Evolutionary conservation across 2,329 filamentous ascomycete species (phyloP), one percentile per base, ranked within the genome.

Genomic region (Teratosphaeria pseudoeucalypti): DNA sequence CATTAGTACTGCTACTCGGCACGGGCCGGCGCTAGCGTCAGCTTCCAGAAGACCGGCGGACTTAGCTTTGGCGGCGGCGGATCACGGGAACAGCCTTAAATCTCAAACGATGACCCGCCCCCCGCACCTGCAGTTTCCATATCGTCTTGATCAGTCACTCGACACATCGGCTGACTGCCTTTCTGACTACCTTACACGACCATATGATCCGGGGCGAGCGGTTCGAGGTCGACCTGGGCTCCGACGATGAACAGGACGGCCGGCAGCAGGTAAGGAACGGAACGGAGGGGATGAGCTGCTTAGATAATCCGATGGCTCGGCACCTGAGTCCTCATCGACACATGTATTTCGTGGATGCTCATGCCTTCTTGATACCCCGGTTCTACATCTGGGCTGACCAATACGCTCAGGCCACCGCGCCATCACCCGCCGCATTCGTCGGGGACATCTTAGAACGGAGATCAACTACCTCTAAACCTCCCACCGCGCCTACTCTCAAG

Each of bases 401-500:
- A 10, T 1, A 1, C 2, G 1, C 43, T 19, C n/a, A 49, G 43
- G 1, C 43, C 6, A n/a, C 6, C 6, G n/a, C 53, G 23, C 53
- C 53, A 11, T n/a, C 14, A 29, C 53, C 53, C 7, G 3, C 63
- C 56, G 72, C 72, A 23, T 82, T 88, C 52, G 78, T 95, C 52
- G 82, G 82, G 58, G 92, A 96, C 66, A 85, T 97, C 63, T 81
- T 88, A 68, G 92, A 97, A 76, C 87, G 89, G 63, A 81, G 84
- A 53, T 74, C 82, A 29, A 74, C 78, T 14, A 74, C 67, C 14
- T 79, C 84, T 26, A 85, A 83, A 63, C 80, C 88, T 4, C 85
- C 87, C 9, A 79, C 79, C 47, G 82, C 85, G 10, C 85, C 87
- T 14, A 80, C 81, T 54, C 76, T 83, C 49, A 83, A 82, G 57